Conservation (phyloP, 306 rosid genomes). For the Prunus davidiana region DNA sequence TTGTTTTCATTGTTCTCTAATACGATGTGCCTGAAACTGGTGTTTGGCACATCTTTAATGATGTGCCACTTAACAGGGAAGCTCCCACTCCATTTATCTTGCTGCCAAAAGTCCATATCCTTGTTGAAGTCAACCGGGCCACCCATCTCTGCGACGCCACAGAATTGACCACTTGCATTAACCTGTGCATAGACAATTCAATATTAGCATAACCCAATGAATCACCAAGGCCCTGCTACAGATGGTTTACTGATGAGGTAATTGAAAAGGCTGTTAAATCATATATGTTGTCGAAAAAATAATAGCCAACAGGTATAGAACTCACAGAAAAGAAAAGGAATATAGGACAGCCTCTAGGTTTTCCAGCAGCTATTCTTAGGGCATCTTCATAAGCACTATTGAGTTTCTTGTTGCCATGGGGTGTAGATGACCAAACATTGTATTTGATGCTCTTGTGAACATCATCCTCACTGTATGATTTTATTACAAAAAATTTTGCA, state of each 20-base stretch:
- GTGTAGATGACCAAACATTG: slow-evolving; percentile 96
- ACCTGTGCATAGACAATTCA: slow-evolving; percentile 45
- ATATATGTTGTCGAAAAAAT: neutral
- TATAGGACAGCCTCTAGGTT: slow-evolving; percentile 65
- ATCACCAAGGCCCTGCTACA: neutral
- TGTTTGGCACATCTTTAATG: slow-evolving; percentile 77
- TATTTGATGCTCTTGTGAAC: slow-evolving; percentile 95
- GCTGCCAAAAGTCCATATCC: slow-evolving; percentile 99
- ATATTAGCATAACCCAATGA: slow-evolving; percentile 6
- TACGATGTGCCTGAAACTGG: slow-evolving; percentile 77
- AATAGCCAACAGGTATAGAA: neutral
- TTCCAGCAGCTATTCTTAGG: slow-evolving; percentile 54
- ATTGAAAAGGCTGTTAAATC: neutral
- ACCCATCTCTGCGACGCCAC: slow-evolving; percentile 87
- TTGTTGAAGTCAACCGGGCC: slow-evolving; percentile 73
- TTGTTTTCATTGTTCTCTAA: slow-evolving; percentile 91
- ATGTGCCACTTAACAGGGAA: slow-evolving; percentile 94
- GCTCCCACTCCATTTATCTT: slow-evolving; percentile 97
- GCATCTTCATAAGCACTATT: slow-evolving; percentile 71
- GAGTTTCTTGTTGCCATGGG: slow-evolving; percentile 91
- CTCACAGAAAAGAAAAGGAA: slow-evolving; percentile 84
- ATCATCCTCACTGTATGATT: slow-evolving; percentile 98
- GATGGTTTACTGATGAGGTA: neutral
- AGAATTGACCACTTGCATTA: slow-evolving; percentile 92
- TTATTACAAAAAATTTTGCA: slow-evolving; percentile 85